Percentiles rank a stretch among this genome's conserved stretches.
Conservation (phyloP, 345 rosid species). For the Pugionium dolabratum region DNA sequence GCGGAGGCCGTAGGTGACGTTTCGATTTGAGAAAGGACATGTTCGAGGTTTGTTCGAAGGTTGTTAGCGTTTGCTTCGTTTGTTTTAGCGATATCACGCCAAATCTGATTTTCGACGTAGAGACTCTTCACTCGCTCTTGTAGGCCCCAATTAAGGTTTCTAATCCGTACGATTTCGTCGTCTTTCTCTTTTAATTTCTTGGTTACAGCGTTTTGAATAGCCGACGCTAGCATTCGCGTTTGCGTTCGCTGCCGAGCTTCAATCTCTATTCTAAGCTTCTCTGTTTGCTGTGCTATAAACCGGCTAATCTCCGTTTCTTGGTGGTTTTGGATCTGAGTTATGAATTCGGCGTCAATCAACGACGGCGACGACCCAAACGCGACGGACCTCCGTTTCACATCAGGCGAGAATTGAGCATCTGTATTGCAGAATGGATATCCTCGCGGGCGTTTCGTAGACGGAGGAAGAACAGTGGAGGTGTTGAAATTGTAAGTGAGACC, state of each 20-base stretch:
- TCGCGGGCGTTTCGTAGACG: constrained; percentile 49
- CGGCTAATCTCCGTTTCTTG: constrained; percentile 60
- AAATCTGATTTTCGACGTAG: constrained; percentile 55
- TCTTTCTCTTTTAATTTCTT: constrained; percentile 59
- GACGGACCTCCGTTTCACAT: constrained; percentile 41
- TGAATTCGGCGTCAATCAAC: constrained; percentile 30
- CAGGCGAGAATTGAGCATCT: constrained; percentile 33
- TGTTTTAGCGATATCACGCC: constrained; percentile 60
- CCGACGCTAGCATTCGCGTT: constrained; percentile 50
- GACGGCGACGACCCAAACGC: constrained; percentile 9
- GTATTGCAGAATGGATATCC: constrained; percentile 40
- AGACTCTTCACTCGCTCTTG: constrained; percentile 59
- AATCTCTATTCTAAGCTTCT: constrained; percentile 60
- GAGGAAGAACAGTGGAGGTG: constrained; percentile 24
- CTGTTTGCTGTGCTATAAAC: constrained; percentile 55
- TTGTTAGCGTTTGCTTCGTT: constrained; percentile 67
- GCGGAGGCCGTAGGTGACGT: constrained; percentile 27
- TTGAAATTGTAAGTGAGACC: constrained; percentile 54
- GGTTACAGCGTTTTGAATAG: constrained; percentile 42
- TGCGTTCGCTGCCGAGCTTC: constrained; percentile 62
- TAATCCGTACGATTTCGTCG: constrained; percentile 54
- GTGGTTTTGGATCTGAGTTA: constrained; percentile 53
- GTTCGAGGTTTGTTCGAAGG: constrained; percentile 56
- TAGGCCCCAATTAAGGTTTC: constrained; percentile 58
- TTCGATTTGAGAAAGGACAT: constrained; percentile 62